Base-by-base conservation (phyloP, 2,329 filamentous ascomycete genomes). In the Clonostachys sp. region DNA sequence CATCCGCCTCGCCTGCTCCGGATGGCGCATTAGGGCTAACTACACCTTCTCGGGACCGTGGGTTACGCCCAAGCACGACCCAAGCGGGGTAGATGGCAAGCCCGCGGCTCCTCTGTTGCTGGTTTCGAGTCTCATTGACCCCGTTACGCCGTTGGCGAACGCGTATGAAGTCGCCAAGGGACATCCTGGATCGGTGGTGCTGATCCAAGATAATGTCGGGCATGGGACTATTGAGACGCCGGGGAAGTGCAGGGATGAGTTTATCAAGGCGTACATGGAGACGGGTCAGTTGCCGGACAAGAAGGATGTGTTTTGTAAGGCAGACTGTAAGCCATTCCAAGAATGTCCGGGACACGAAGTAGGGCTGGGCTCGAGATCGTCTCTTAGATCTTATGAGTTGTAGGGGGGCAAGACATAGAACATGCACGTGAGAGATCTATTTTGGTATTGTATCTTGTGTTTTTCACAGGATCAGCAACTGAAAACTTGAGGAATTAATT, bases 41-140 rank as follows among this genome's bases (percentile, higher is more conserved):
- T 73, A 66, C 64, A 55, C 61, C n/a, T 75, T 71, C 57, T 54
- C 54, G 13, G 65, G 65, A 0, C 65, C 64, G 6, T 68, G 64
- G 34, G 56, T 53, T 6, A 60, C 60, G 2, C 63, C 62, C 2
- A 13, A 49, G 33, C 45, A 49, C 4, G 52, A 59, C 14, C 44
- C 63, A 9, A 35, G 52, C 24, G n/a, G 56, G 3, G 48, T 52
- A 3, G 50, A 52, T 12, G 66, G 59, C 8, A 61, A 53, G 38
- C 73, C 73, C 1, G 57, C 58, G 1, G 67, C 67, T 5, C 73
- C 74, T 5, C 50, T 76, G 24, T 55, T 77, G 30, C 74, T 74
- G 54, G 51, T 76, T 5, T 62, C 66, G 12, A 71, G 68, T 46
- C 51, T 61, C 6, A 61, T 68, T 7, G 73, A 77, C 47, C 74